phyloP scores from a whole-genome alignment of 169 alveolate species.

The Plasmodium malariae region DNA sequence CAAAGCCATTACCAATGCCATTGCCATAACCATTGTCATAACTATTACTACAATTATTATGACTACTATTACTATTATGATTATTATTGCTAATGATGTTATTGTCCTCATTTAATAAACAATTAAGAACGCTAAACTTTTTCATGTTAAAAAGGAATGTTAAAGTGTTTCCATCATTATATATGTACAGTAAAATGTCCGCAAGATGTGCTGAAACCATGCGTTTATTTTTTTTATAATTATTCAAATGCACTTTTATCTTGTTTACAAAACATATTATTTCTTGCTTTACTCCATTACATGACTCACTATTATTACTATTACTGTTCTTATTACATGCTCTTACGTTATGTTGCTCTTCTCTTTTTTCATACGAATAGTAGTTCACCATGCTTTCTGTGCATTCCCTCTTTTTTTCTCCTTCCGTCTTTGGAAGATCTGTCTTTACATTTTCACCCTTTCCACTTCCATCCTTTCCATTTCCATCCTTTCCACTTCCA shows the following conservation, averaged over 20 bases:
- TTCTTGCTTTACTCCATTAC: constrained; percentile 28
- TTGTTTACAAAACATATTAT: constrained; percentile 12
- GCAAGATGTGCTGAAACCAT: constrained; percentile 47
- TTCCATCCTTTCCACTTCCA: too few species aligned
- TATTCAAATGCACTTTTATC: constrained; percentile 40
- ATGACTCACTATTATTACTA: not conserved
- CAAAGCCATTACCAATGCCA: not conserved
- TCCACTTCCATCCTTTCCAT: too few species aligned
- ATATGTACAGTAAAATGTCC: constrained; percentile 16
- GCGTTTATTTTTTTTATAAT: constrained; percentile 49
- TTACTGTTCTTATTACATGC: not conserved
- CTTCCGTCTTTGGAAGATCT: not conserved
- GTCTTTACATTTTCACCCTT: not conserved
- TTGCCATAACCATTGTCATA: not conserved
- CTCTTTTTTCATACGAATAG: not conserved
- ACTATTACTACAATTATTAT: not conserved
- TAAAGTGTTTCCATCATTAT: not conserved
- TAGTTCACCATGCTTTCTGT: not conserved
- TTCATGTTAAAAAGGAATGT: constrained; percentile 30
- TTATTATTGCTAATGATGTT: not conserved
- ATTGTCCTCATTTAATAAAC: constrained; percentile 11
- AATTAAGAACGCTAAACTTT: constrained; percentile 30
- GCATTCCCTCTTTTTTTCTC: not conserved
- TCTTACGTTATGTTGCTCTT: not conserved
- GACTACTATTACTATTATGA: not conserved